Evolutionary conservation across 2,329 filamentous ascomycete species (phyloP).

Genomic region (Apiospora kogelbergensis): DNA sequence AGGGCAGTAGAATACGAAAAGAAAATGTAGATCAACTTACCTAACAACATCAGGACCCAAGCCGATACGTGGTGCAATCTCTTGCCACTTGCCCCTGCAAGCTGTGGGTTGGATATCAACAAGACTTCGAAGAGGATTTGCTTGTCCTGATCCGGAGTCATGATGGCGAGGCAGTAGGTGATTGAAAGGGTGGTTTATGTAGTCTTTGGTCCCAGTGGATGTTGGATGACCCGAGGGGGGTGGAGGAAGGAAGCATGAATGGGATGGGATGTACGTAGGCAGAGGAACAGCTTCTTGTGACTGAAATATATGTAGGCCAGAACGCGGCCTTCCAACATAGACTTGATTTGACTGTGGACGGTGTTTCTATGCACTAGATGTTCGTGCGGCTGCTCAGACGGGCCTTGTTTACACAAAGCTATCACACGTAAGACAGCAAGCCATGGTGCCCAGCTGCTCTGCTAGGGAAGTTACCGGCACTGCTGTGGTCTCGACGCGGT

Average conservation of each 20-base stretch:
- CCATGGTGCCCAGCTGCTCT: too few relatives aligned
- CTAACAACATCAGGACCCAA: neutral
- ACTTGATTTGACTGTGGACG: neutral
- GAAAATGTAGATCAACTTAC: neutral
- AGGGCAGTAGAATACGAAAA: neutral
- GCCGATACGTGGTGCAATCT: neutral
- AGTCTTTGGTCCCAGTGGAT: neutral
- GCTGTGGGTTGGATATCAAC: neutral
- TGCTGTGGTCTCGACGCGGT: too few relatives aligned
- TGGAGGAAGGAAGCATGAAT: neutral
- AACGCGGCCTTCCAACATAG: neutral
- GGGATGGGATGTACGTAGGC: neutral
- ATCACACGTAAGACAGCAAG: too few relatives aligned
- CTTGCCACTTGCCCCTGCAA: neutral
- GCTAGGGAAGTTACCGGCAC: too few relatives aligned
- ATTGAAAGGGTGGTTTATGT: neutral
- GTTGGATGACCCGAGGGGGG: too few relatives aligned
- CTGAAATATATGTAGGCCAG: neutral
- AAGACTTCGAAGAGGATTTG: neutral
- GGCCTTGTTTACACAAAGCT: neutral
- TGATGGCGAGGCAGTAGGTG: neutral
- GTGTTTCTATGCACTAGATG: neutral
- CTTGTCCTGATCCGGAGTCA: neutral
- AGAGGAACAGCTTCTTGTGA: neutral
- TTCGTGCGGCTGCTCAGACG: too few relatives aligned